phyloP scores from a whole-genome alignment of 2,329 filamentous ascomycete species.

The Ilyonectria destructans region DNA sequence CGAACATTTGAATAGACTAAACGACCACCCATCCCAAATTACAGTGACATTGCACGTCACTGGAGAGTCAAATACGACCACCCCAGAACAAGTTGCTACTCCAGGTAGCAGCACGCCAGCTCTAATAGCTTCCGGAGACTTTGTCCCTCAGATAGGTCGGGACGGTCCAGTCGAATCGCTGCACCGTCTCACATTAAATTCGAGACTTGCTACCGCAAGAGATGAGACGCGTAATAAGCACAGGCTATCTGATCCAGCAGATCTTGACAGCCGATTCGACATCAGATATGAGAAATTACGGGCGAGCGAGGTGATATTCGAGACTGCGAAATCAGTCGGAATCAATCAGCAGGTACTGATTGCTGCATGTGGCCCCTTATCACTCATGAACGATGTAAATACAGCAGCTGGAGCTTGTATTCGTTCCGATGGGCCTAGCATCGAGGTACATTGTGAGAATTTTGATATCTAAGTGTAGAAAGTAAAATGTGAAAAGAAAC shows the following conservation, averaged over 20 bases:
- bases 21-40: constrained; percentile 10
- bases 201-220: neutral
- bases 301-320: neutral
- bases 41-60: constrained; percentile 19
- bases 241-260: neutral
- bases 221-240: neutral
- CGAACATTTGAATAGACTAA: constrained; percentile 5
- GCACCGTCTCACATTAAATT: neutral
- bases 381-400: constrained; percentile 20
- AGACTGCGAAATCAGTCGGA: neutral
- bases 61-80: neutral
- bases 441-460: constrained; percentile 29
- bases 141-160: constrained; percentile 13
- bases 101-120: constrained; percentile 15
- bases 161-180: constrained; percentile 4
- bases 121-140: constrained; percentile 8
- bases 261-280: constrained; percentile 9
- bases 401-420: constrained; percentile 16
- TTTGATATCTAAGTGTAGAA: constrained; percentile 19
- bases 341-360: constrained; percentile 15
- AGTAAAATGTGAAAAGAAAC: no score
- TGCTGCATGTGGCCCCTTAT: constrained; percentile 19
- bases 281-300: constrained; percentile 4
- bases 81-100: neutral
- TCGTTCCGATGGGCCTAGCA: constrained; percentile 12